Conservation (phyloP, 2,329 filamentous ascomycete genomes). For the Colletotrichum spaethianum region DNA sequence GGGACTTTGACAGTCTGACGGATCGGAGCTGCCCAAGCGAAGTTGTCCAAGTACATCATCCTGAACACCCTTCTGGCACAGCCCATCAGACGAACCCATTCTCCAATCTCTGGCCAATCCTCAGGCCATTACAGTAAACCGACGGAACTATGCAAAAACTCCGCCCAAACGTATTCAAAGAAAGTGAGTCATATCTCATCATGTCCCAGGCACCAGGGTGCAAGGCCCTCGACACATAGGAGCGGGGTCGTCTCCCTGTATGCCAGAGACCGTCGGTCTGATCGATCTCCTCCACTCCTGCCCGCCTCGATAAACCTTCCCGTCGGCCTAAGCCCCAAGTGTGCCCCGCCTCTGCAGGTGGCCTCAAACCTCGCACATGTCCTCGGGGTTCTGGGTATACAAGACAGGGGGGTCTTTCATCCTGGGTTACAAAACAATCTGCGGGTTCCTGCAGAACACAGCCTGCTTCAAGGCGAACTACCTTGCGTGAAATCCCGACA, state of each 20-base stretch:
- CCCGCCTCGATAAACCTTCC: not conserved
- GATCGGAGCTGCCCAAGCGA: not conserved
- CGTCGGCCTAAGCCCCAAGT: not conserved
- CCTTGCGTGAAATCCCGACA: not conserved
- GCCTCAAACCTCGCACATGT: slow-evolving; percentile 3
- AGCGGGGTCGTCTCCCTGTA: slow-evolving; percentile 1
- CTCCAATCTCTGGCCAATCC: not conserved
- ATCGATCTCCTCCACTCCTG: not conserved
- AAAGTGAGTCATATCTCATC: slow-evolving; percentile 5
- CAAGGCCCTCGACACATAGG: not conserved
- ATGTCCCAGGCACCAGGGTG: not conserved
- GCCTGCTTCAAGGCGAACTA: slow-evolving; percentile 1
- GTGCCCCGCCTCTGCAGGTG: slow-evolving; percentile 2
- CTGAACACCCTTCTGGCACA: not conserved
- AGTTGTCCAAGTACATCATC: not conserved
- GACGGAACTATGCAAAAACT: not conserved
- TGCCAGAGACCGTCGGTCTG: not conserved
- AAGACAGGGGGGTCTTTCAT: not conserved
- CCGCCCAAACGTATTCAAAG: not conserved
- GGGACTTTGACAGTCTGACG: not conserved
- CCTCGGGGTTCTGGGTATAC: not conserved
- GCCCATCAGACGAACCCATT: not conserved
- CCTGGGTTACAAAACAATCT: not conserved
- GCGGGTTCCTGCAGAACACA: slow-evolving; percentile 19
- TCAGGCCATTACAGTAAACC: not conserved